Conservation (phyloP, 176 grass and related monocot genomes). For the Typha latifolia region DNA sequence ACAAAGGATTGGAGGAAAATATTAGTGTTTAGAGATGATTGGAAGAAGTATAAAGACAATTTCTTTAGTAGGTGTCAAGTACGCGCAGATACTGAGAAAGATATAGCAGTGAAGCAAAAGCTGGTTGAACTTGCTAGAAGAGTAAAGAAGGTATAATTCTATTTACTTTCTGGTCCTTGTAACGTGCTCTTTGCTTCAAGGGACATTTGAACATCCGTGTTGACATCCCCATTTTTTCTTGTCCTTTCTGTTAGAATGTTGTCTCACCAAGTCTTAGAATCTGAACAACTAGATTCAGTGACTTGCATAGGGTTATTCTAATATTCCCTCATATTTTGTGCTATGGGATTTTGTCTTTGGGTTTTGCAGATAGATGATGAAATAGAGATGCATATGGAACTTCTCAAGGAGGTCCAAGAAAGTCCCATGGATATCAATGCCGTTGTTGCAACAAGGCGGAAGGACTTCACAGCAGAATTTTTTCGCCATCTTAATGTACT, state of each 20-base stretch:
- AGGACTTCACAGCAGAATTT: slow-evolving; percentile 72
- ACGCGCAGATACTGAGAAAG: slow-evolving; percentile 43
- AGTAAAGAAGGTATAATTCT: slow-evolving; percentile 61
- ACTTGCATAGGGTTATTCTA: too few species aligned
- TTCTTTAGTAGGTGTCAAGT: slow-evolving; percentile 47
- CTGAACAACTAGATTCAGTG: too few species aligned
- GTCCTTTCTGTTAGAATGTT: too few species aligned
- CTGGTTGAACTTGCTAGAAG: slow-evolving; percentile 74
- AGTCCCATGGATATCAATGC: slow-evolving; percentile 65
- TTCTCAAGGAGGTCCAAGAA: slow-evolving; percentile 66
- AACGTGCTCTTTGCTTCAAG: not conserved
- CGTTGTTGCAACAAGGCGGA: slow-evolving; percentile 67
- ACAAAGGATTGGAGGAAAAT: slow-evolving; percentile 93
- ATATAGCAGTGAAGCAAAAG: slow-evolving; percentile 53
- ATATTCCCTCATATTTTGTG: too few species aligned
- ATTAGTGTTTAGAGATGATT: slow-evolving; percentile 84
- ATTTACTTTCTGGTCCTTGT: not conserved
- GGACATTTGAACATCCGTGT: not conserved
- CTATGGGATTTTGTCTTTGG: not conserved
- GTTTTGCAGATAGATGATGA: slow-evolving; percentile 59
- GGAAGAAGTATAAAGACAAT: slow-evolving; percentile 55
- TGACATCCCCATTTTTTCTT: too few species aligned
- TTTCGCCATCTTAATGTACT: slow-evolving; percentile 72
- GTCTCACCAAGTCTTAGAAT: too few species aligned
- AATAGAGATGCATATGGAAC: slow-evolving; percentile 82